Percentiles rank a stretch among this genome's conserved stretches.
These are phyloP conservation scores for Zarea fungicola DNA, from an alignment of 2,329 filamentous ascomycete species.

Conservation along the genomic window DNA sequence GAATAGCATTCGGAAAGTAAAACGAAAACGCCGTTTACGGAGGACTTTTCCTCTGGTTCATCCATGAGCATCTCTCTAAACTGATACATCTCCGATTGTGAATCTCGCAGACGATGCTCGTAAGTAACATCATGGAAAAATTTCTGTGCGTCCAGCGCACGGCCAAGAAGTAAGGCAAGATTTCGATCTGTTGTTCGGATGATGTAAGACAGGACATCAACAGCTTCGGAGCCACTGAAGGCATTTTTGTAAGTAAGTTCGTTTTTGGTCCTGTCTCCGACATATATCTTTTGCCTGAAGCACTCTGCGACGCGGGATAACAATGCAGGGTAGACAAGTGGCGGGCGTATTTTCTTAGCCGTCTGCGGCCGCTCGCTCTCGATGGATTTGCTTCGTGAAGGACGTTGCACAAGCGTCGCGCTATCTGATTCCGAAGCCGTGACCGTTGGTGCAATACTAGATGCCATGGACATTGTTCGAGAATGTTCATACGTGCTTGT, in stretches of 20 bases:
- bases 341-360: constrained; percentile 60
- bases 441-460: constrained; percentile 68
- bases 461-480: constrained; percentile 90
- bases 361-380: constrained; percentile 52
- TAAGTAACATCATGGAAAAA: constrained; percentile 99
- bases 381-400: constrained; percentile 53
- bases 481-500: constrained; percentile 40
- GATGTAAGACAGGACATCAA: constrained; percentile 92
- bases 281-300: constrained; percentile 81
- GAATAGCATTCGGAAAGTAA: constrained; percentile 96
- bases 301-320: constrained; percentile 90
- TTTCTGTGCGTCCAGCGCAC: constrained; percentile 93
- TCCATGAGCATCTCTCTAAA: constrained; percentile 92
- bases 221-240: constrained; percentile 91
- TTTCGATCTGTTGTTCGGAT: constrained; percentile 97
- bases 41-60: constrained; percentile 62
- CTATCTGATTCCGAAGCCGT: constrained; percentile 54
- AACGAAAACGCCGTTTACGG: constrained; percentile 93
- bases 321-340: constrained; percentile 88
- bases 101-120: constrained; percentile 90
- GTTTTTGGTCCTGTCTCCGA: constrained; percentile 91
- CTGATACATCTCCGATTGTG: constrained; percentile 91
- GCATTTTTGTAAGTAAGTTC: constrained; percentile 95
- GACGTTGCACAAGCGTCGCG: constrained; percentile 46
- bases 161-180: constrained; percentile 80